Conservation (phyloP, 768 basidiomycete genomes). For the Suillus fuscotomentosus region DNA sequence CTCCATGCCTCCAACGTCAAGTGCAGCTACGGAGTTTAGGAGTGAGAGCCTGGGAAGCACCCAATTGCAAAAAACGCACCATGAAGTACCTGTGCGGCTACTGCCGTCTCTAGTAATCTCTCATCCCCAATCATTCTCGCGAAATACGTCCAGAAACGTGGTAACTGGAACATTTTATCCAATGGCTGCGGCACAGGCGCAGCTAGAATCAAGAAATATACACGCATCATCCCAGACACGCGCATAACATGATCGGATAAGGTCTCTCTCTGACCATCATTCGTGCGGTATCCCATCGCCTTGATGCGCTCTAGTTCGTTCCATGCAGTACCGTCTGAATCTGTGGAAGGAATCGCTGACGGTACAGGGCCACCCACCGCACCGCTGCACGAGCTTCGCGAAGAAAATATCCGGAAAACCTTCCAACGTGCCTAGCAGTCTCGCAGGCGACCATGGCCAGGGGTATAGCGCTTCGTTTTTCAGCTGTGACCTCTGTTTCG, state of each 20-base stretch:
- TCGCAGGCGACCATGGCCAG: conserved; percentile 77
- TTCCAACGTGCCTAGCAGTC: conserved; percentile 58
- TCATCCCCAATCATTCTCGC: conserved; percentile 56
- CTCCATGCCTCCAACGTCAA: conserved; percentile 67
- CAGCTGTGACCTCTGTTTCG: conserved; percentile 89
- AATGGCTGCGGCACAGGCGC: conserved; percentile 40
- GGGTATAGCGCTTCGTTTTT: conserved; percentile 80
- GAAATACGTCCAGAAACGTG: conserved; percentile 73
- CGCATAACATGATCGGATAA: conserved; percentile 62
- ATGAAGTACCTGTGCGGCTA: conserved; percentile 67
- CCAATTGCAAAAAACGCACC: conserved; percentile 40
- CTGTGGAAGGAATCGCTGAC: conserved; percentile 49
- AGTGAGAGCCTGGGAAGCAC: conserved; percentile 4
- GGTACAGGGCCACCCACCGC: conserved; percentile 90
- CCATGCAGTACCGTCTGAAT: conserved; percentile 52
- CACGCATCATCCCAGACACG: conserved; percentile 76
- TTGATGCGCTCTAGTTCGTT: conserved; percentile 40
- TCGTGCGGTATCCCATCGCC: conserved; percentile 56
- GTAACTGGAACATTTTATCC: conserved; percentile 54
- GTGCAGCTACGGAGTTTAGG: conserved; percentile 45
- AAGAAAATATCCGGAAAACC: conserved; percentile 76
- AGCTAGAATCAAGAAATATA: conserved; percentile 76
- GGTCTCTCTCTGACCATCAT: conserved; percentile 48
- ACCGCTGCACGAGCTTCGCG: conserved; percentile 80
- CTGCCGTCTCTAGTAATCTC: conserved; percentile 50